Conservation (phyloP, 345 rosid species). For the Populus nigra region DNA sequence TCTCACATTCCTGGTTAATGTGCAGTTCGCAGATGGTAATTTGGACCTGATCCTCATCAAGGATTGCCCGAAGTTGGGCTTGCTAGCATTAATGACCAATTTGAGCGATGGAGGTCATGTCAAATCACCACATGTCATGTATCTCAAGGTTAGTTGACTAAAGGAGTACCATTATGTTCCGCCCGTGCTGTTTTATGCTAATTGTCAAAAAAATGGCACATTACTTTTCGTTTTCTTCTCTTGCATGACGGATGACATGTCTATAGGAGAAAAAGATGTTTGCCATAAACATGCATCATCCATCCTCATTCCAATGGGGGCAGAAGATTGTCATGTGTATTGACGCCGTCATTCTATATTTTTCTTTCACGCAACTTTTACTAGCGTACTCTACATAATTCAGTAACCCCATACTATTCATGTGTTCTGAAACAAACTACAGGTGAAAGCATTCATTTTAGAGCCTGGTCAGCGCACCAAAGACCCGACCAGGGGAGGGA, state of each 20-base stretch:
- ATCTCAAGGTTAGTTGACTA: constrained; percentile 59
- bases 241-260: not conserved
- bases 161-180: not conserved
- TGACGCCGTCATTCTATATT: not conserved
- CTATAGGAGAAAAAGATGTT: not conserved
- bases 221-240: not conserved
- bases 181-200: not conserved
- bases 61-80: constrained; percentile 59
- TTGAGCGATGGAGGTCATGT: constrained; percentile 69
- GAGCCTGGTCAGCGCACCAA: constrained; percentile 64
- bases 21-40: constrained; percentile 91
- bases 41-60: constrained; percentile 69
- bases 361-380: not conserved
- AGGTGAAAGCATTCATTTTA: constrained; percentile 86
- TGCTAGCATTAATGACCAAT: constrained; percentile 58
- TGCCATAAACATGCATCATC: not conserved
- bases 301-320: not conserved
- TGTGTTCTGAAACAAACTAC: constrained; percentile 10
- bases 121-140: constrained; percentile 58
- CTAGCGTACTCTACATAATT: not conserved
- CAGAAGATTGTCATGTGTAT: not conserved
- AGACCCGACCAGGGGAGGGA: constrained; percentile 70
- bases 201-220: not conserved
- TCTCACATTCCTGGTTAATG: not conserved
- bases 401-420: not conserved